Conservation (phyloP, 129 eudicot genomes). For the Artemisia annua region DNA sequence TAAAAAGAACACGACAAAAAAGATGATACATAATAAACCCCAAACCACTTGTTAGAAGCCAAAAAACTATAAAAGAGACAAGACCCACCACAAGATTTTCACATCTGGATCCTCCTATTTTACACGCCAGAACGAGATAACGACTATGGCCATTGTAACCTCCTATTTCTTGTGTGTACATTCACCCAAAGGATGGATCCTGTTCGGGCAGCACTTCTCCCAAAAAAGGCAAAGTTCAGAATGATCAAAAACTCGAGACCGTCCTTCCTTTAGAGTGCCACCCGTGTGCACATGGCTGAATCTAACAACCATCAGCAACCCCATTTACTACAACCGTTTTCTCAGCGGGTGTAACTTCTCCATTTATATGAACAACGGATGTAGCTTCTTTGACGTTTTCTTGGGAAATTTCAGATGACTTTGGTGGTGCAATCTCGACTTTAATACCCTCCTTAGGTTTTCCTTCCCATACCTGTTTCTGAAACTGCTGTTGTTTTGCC, state of each 20-base stretch:
- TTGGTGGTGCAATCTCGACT: slow-evolving; percentile 33
- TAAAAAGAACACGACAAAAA: not conserved
- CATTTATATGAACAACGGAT: slow-evolving; percentile 33
- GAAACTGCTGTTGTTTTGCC: slow-evolving; percentile 65
- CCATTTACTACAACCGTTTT: slow-evolving; percentile 35
- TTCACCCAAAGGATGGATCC: slow-evolving; percentile 16
- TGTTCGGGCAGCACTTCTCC: slow-evolving; percentile 12
- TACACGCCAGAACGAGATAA: slow-evolving; percentile 8
- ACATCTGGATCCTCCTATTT: slow-evolving; percentile 30
- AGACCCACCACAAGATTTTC: slow-evolving; percentile 25
- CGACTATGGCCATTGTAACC: slow-evolving; percentile 23
- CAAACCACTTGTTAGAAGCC: slow-evolving; percentile 32
- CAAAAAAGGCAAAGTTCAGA: slow-evolving; percentile 9
- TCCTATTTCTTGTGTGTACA: slow-evolving; percentile 10
- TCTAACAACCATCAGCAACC: slow-evolving; percentile 49
- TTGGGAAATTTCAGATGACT: slow-evolving; percentile 30
- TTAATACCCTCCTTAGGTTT: slow-evolving; percentile 39
- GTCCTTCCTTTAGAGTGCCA: not conserved
- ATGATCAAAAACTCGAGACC: not conserved
- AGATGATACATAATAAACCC: slow-evolving; percentile 16
- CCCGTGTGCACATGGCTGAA: slow-evolving; percentile 28
- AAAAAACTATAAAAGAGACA: slow-evolving; percentile 10
- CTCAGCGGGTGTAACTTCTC: slow-evolving; percentile 37
- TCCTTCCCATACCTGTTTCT: slow-evolving; percentile 81
- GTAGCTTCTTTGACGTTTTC: slow-evolving; percentile 33